Evolutionary conservation across 257 asterid species (phyloP).

Genomic region (Schizonepeta tenuifolia): DNA sequence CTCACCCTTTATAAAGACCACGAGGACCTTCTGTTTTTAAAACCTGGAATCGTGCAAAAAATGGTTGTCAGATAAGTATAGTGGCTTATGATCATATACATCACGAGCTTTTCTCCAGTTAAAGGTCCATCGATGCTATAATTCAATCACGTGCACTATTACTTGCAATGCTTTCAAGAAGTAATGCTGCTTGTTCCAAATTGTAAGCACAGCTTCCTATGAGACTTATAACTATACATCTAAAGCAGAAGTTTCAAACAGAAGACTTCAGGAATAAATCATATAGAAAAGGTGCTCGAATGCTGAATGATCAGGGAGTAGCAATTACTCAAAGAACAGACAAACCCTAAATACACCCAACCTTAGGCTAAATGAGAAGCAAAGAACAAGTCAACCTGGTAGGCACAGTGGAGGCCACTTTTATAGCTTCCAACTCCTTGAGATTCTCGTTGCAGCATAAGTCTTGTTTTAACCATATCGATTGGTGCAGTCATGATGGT

Average conservation of each 20-base stretch:
- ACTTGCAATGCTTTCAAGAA: neutral
- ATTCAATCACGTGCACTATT: neutral
- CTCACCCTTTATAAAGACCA: slow-evolving; percentile 98
- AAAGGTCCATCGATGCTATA: neutral
- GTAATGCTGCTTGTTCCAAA: slow-evolving; percentile 11
- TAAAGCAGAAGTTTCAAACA: slow-evolving; percentile 18
- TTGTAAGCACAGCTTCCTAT: neutral
- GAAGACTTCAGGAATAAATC: neutral
- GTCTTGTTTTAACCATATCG: slow-evolving; percentile 95
- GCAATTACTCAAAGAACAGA: slow-evolving; percentile 15
- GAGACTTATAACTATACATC: slow-evolving; percentile 13
- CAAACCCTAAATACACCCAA: slow-evolving; percentile 11
- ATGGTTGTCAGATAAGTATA: slow-evolving; percentile 23
- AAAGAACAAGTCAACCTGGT: slow-evolving; percentile 61
- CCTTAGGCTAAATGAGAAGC: slow-evolving; percentile 24
- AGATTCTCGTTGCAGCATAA: slow-evolving; percentile 89
- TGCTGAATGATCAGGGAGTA: slow-evolving; percentile 21
- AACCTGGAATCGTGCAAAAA: slow-evolving; percentile 58
- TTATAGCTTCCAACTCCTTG: slow-evolving; percentile 61
- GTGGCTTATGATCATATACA: slow-evolving; percentile 7
- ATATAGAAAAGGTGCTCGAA: neutral
- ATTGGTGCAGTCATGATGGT: slow-evolving; percentile 88
- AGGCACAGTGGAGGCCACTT: slow-evolving; percentile 87
- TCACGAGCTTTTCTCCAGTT: neutral
- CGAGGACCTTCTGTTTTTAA: slow-evolving; percentile 82